phyloP scores from a whole-genome alignment of 139 green algal species.

The Picochlorum costavermella region DNA sequence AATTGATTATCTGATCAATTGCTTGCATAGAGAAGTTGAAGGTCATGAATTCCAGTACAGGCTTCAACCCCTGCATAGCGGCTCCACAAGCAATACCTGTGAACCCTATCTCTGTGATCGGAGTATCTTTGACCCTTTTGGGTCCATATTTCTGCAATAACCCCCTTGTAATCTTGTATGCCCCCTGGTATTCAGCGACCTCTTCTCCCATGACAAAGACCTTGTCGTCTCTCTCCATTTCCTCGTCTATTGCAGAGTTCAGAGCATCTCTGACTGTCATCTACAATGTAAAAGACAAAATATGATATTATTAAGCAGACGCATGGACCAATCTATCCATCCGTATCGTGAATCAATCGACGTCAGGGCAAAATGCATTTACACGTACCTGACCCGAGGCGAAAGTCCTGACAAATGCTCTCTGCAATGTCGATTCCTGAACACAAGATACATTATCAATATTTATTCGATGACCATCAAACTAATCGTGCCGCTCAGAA shows the following conservation, averaged over 20 bases:
- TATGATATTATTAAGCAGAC: not conserved
- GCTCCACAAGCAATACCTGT: conserved; percentile 90
- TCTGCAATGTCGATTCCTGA: not conserved
- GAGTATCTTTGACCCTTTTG: conserved; percentile 90
- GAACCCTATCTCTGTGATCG: conserved; percentile 99
- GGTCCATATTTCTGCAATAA: conserved; percentile 93
- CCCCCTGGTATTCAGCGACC: conserved; percentile 95
- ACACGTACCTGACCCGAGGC: conserved; percentile 18
- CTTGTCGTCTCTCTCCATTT: conserved; percentile 85
- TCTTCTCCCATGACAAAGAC: conserved; percentile 97
- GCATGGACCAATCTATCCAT: too few relatives aligned
- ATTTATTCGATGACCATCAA: not conserved
- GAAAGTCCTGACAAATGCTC: conserved; percentile 18
- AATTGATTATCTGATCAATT: conserved; percentile 99
- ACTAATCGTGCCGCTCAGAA: not conserved
- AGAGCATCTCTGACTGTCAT: conserved; percentile 96
- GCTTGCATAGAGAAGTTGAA: conserved; percentile 99
- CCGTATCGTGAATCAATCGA: too few relatives aligned
- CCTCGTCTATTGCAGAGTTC: conserved; percentile 94
- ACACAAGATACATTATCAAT: not conserved
- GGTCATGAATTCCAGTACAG: conserved; percentile 99
- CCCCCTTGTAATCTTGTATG: conserved; percentile 95
- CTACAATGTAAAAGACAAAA: conserved; percentile 29
- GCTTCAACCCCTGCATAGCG: conserved; percentile 81
- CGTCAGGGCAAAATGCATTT: not conserved